These are phyloP conservation scores for Macrophomina pseudophaseolina DNA, from an alignment of 2,329 filamentous ascomycete species.

Conservation along the genomic window DNA sequence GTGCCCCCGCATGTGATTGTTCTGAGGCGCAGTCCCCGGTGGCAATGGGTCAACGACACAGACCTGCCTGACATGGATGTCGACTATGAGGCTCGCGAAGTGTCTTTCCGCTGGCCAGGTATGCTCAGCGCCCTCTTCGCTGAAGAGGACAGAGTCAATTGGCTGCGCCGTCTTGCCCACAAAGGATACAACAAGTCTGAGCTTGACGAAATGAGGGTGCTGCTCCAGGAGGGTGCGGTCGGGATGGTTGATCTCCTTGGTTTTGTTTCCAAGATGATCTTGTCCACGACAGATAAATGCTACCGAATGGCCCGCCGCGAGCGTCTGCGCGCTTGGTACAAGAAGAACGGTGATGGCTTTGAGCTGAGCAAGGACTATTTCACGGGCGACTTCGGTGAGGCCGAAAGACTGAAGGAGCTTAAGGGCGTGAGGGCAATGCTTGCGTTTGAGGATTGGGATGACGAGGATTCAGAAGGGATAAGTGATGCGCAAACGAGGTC, in stretches of 20 bases:
- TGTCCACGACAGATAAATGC: background rate
- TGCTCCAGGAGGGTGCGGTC: background rate
- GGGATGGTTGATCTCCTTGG: background rate
- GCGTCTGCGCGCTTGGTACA: background rate
- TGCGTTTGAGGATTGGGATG: background rate
- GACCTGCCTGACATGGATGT: background rate
- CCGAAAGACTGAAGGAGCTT: background rate
- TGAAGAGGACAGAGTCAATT: background rate
- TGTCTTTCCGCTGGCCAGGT: background rate
- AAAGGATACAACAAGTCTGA: background rate
- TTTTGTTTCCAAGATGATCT: background rate
- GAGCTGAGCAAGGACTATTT: background rate
- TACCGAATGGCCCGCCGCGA: background rate
- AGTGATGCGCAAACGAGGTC: background rate
- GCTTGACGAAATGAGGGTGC: background rate
- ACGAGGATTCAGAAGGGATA: background rate
- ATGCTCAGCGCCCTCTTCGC: background rate
- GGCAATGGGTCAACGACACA: background rate
- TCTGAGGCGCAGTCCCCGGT: background rate
- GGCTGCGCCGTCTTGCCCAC: background rate
- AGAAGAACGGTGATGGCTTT: background rate
- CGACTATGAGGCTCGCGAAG: background rate
- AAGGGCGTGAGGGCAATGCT: background rate
- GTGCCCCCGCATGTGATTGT: background rate
- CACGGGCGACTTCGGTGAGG: background rate